These are phyloP conservation scores for Teratosphaeria destructans DNA, from an alignment of 2,329 filamentous ascomycete genomes.

Conservation along the genomic window DNA sequence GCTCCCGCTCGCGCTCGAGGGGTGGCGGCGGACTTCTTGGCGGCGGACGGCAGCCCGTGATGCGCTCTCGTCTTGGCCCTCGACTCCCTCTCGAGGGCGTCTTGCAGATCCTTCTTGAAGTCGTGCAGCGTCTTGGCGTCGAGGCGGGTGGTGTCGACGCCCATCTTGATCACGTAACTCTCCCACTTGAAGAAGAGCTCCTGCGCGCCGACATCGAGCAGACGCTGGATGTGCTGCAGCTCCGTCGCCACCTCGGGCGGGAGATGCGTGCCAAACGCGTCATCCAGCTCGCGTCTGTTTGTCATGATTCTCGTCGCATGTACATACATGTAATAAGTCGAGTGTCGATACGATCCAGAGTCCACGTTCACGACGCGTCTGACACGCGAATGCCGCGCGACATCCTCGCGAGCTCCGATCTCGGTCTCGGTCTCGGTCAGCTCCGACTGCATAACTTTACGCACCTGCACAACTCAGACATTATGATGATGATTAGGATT, in stretches of 20 bases:
- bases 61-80: constrained; percentile 42
- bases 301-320: too few relatives aligned
- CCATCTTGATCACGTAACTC: constrained; percentile 92
- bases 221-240: constrained; percentile 72
- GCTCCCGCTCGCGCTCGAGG: constrained; percentile 35
- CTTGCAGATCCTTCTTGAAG: constrained; percentile 80
- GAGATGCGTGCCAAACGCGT: constrained; percentile 52
- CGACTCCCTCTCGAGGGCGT: constrained; percentile 67
- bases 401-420: background rate
- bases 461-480: too few relatives aligned
- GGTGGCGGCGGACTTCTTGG: constrained; percentile 50
- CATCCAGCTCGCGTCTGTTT: constrained; percentile 35
- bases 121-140: constrained; percentile 61
- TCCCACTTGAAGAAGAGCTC: constrained; percentile 99
- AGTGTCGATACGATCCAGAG: background rate
- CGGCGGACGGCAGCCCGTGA: constrained; percentile 8
- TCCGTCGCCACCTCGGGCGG: constrained; percentile 70
- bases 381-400: background rate
- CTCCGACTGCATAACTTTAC: background rate
- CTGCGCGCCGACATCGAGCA: constrained; percentile 70
- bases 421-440: background rate
- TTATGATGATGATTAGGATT: too few relatives aligned
- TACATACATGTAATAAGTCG: too few relatives aligned
- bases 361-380: background rate
- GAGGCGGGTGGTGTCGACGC: constrained; percentile 62